Evolutionary conservation across 148 eudicot genomes (phyloP), one percentile per base, ranked within the genome.

Genomic region (Fagopyrum homotropicum): DNA sequence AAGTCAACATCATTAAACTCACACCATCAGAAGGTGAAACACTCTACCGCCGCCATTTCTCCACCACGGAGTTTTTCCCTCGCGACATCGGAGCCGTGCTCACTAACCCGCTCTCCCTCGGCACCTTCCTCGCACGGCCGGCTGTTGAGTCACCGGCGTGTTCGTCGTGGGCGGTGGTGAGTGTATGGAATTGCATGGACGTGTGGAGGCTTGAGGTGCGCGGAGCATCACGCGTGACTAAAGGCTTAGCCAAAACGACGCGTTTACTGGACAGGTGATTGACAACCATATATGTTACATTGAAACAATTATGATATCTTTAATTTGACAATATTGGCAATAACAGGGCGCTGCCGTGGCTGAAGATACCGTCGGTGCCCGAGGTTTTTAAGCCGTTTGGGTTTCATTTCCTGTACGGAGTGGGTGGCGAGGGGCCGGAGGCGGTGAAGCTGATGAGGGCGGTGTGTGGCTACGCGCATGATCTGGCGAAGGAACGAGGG

Each of bases 11-110:
- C 75, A 47, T 90, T 54, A 81, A 79, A 40, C 93, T 95, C 75
- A 44, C 77, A 7, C 81, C 89, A 1, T 45, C 81, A 4, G 96
- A 92, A 17, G 93, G 97, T 0, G 97, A 89, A 60, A 49, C 72
- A 2, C 87, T 95, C 80, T 95, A 95, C 87, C 97, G 97, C 44
- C 55, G 72, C 54, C 87, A 78, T 0, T 89, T 89, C 89, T 85
- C 96, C 51, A 80, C 91, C 72, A 88, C 86, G 49, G 99, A 95
- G 84, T 95, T 95, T 75, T 95, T 92, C 79, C 99, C 99, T 0
- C 75, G 91, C 0, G 99, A 95, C 85, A 92, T 95, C 63, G 97
- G 86, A 72, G 64, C 87, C 0, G 82, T 95, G 0, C 78, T 95
- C 7, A 61, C 69, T 73, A 92, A 92, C 75, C 79, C 61, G 4